Percentiles rank a stretch among this genome's conserved stretches.
Conservation (phyloP, 192 early-diverging fungal genomes). For the Mortierella antarctica region DNA sequence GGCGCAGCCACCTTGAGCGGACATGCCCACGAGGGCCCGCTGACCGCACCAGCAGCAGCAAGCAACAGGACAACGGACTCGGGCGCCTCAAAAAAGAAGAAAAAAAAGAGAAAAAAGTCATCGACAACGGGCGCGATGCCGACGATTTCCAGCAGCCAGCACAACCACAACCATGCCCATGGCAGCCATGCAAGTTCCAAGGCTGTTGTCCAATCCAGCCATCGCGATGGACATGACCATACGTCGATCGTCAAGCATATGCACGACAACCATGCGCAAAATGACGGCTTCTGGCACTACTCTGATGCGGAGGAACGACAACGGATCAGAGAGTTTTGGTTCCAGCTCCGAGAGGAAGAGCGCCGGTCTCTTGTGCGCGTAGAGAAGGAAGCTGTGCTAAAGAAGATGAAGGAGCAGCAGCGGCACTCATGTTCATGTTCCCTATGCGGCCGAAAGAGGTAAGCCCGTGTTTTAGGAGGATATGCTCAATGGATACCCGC, state of each 20-base stretch:
- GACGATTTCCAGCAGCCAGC: conserved; percentile 6
- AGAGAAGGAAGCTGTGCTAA: conserved; percentile 87
- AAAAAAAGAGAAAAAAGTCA: conserved; percentile 65
- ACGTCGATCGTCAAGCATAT: conserved; percentile 31
- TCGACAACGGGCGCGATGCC: conserved; percentile 17
- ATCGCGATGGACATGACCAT: conserved; percentile 42
- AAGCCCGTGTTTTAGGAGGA: conserved; percentile 22
- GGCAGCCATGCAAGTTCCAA: conserved; percentile 15
- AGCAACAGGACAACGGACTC: conserved; percentile 2
- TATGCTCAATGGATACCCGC: neutral
- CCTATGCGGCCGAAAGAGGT: conserved; percentile 86
- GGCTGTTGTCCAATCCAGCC: conserved; percentile 21
- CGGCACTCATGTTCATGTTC: conserved; percentile 86
- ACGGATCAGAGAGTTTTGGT: conserved; percentile 88
- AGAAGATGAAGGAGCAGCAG: conserved; percentile 93
- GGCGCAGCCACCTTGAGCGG: conserved; percentile 9
- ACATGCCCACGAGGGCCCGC: conserved; percentile 12
- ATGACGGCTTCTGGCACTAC: conserved; percentile 73
- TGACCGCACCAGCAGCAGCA: conserved; percentile 17
- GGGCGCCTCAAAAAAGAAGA: conserved; percentile 57
- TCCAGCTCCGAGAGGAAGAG: conserved; percentile 83
- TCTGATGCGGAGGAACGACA: conserved; percentile 80
- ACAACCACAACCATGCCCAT: conserved; percentile 25
- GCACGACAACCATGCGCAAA: conserved; percentile 55
- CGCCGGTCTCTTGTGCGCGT: conserved; percentile 81